Evolutionary conservation across 768 basidiomycete genomes (phyloP).

Genomic region (Russula abietina): DNA sequence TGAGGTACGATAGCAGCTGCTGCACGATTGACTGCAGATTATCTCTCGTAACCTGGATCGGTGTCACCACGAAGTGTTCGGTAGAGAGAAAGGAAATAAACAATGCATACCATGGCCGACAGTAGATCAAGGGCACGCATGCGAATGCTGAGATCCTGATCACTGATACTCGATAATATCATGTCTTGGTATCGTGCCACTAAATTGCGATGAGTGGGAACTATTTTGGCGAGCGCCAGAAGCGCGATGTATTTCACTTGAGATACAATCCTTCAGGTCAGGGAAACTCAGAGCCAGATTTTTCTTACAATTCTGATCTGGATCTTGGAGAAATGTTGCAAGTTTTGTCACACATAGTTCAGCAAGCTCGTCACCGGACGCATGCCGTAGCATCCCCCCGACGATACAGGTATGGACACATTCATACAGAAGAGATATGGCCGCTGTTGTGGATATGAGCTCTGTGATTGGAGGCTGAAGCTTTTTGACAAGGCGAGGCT

Average conservation of each 20-base stretch:
- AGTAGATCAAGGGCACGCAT: constrained; percentile 94
- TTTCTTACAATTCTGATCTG: constrained; percentile 88
- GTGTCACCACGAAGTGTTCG: constrained; percentile 4
- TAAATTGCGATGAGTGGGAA: constrained; percentile 83
- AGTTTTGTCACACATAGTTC: constrained; percentile 89
- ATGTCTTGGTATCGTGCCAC: constrained; percentile 89
- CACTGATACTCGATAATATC: constrained; percentile 83
- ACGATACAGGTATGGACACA: constrained; percentile 98
- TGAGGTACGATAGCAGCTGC: constrained; percentile 82
- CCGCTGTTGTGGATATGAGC: constrained; percentile 90
- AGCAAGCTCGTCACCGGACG: constrained; percentile 74
- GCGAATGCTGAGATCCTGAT: constrained; percentile 91
- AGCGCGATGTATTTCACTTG: constrained; percentile 98
- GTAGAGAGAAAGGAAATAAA: neutral
- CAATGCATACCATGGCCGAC: constrained; percentile 72
- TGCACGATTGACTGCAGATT: constrained; percentile 89
- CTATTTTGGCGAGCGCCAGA: constrained; percentile 92
- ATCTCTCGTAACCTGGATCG: constrained; percentile 64
- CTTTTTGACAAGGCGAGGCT: constrained; percentile 91
- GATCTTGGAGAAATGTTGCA: constrained; percentile 83
- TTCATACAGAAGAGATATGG: constrained; percentile 94
- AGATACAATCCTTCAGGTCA: constrained; percentile 5
- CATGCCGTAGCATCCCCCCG: constrained; percentile 86
- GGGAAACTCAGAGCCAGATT: constrained; percentile 10
- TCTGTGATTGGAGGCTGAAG: constrained; percentile 91